Evolutionary conservation across 2,329 filamentous ascomycete species (phyloP).

Genomic region (Alternaria ventricosa): DNA sequence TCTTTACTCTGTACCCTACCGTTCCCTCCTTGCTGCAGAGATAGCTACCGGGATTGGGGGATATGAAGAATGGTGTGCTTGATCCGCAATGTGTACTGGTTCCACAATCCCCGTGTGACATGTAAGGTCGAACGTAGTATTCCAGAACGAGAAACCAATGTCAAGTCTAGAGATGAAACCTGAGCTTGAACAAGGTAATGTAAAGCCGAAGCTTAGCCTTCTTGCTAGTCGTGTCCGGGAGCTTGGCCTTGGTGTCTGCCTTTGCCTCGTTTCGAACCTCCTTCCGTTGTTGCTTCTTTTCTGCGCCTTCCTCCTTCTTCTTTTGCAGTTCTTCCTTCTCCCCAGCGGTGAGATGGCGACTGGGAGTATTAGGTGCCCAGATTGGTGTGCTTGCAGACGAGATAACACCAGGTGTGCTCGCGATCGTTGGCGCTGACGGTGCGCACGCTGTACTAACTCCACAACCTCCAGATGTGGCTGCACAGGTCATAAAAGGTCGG

Average conservation of each 20-base stretch:
- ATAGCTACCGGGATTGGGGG: neutral
- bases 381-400: neutral
- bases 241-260: neutral
- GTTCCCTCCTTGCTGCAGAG: too few relatives aligned
- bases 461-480: neutral
- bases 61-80: neutral
- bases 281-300: neutral
- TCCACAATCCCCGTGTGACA: neutral
- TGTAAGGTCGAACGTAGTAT: neutral
- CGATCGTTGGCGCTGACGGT: neutral
- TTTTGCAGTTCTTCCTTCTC: neutral
- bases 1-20: too few relatives aligned
- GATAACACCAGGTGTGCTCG: neutral
- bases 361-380: neutral
- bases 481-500: neutral
- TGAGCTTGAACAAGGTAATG: neutral
- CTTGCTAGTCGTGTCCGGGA: neutral
- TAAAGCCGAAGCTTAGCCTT: slow-evolving; percentile 1
- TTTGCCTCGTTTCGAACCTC: neutral
- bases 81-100: neutral
- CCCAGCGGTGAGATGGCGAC: neutral
- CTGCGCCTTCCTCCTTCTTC: neutral
- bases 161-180: neutral
- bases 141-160: neutral
- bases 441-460: neutral